Conservation (phyloP, 2,329 filamentous ascomycete species). For the Diaporthe eres region DNA sequence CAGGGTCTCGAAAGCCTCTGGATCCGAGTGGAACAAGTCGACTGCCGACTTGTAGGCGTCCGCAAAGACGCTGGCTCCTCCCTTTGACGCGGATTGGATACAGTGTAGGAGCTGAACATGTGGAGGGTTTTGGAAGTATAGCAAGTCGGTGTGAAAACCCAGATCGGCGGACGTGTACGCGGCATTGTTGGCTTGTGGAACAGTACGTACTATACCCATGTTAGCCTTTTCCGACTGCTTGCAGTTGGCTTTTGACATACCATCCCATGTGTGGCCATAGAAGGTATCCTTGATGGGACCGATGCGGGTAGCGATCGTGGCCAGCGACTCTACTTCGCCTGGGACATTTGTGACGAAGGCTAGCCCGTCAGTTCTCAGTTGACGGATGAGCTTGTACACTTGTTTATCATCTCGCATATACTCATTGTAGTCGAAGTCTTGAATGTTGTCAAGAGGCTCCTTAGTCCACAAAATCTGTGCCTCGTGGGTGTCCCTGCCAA, state of each 20-base stretch:
- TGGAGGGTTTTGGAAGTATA: neutral
- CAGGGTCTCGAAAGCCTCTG: neutral
- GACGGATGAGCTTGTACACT: neutral
- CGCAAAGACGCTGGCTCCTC: neutral
- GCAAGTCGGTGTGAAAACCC: neutral
- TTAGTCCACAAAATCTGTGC: neutral
- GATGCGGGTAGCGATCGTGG: neutral
- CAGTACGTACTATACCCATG: neutral
- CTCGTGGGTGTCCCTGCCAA: neutral
- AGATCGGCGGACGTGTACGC: neutral
- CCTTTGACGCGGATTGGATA: neutral
- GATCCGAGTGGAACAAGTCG: neutral
- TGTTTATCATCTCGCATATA: neutral
- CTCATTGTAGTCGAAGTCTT: neutral
- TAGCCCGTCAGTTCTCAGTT: neutral
- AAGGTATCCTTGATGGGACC: neutral
- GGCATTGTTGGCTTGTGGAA: neutral
- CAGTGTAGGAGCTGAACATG: neutral
- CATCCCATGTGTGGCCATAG: neutral
- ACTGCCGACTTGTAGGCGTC: neutral
- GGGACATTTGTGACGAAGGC: neutral
- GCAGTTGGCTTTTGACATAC: neutral
- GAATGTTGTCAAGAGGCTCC: neutral
- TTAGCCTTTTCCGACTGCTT: neutral
- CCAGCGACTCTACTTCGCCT: neutral